Evolutionary conservation across 2,329 filamentous ascomycete genomes (phyloP).

Genomic region (Xylaria sp.): DNA sequence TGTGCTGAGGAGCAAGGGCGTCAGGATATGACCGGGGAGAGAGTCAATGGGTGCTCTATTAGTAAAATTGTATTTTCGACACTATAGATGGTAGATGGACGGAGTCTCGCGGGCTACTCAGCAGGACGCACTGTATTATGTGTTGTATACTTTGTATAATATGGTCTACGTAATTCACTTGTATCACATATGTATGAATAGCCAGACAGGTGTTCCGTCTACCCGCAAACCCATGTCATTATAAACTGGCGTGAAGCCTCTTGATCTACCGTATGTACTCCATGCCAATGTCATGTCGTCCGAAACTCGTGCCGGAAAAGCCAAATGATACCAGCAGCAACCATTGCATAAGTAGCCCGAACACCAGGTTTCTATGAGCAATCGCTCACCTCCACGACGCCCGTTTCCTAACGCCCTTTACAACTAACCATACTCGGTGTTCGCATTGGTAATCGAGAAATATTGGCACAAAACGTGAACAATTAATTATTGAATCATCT

Average conservation of each 20-base stretch:
- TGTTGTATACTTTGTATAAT: slow-evolving; percentile 18
- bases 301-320: slow-evolving; percentile 1
- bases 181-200: not conserved
- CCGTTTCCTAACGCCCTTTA: slow-evolving; percentile 11
- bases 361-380: not conserved
- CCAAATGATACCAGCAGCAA: not conserved
- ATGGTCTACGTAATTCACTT: not conserved
- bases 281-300: slow-evolving; percentile 2
- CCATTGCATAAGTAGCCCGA: not conserved
- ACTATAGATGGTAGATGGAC: not conserved
- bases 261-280: slow-evolving; percentile 10
- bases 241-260: not conserved
- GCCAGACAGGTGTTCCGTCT: not conserved
- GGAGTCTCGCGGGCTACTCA: not conserved
- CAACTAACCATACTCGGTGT: slow-evolving; percentile 6
- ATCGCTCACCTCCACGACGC: slow-evolving; percentile 1
- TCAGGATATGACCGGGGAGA: slow-evolving; percentile 65
- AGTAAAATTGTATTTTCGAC: not conserved
- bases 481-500: slow-evolving; percentile 33
- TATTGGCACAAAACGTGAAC: slow-evolving; percentile 1
- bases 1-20: slow-evolving; percentile 83
- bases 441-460: not conserved
- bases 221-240: not conserved
- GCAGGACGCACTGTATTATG: not conserved
- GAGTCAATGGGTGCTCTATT: not conserved